Percentiles rank a stretch among this genome's conserved stretches.
Evolutionary conservation across 1,284 basidiomycete genomes (phyloP).

Genomic region (Anthracocystis panici-leucophaei): DNA sequence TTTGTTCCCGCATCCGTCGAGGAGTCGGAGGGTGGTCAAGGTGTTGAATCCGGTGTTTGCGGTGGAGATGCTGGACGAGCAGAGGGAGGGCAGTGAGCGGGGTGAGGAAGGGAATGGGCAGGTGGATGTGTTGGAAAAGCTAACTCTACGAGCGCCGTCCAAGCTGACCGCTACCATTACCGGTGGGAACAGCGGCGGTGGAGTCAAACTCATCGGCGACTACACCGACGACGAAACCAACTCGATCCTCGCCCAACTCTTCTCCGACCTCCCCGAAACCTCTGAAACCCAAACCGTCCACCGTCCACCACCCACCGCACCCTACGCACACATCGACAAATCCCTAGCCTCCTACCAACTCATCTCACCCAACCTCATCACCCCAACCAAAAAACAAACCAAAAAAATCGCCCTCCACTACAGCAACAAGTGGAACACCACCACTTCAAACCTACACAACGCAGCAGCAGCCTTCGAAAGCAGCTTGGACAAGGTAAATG

Average conservation of each 20-base stretch:
- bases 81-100: slow-evolving; percentile 3
- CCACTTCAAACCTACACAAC: neutral
- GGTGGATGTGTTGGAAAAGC: slow-evolving; percentile 12
- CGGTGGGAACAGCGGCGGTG: neutral
- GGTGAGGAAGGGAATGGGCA: slow-evolving; percentile 6
- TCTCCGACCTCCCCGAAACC: slow-evolving; percentile 12
- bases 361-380: slow-evolving; percentile 47
- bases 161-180: slow-evolving; percentile 14
- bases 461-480: slow-evolving; percentile 16
- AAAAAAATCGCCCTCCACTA: slow-evolving; percentile 38
- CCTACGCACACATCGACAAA: neutral
- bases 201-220: slow-evolving; percentile 8
- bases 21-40: slow-evolving; percentile 23
- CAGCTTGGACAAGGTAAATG: slow-evolving; percentile 6
- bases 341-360: slow-evolving; percentile 12
- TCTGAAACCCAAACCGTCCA: too few relatives aligned
- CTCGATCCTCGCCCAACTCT: slow-evolving; percentile 31
- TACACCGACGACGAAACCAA: slow-evolving; percentile 24
- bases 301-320: neutral
- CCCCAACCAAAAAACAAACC: slow-evolving; percentile 37
- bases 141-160: slow-evolving; percentile 20
- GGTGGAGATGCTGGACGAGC: slow-evolving; percentile 13
- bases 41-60: slow-evolving; percentile 39
- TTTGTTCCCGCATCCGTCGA: slow-evolving; percentile 81
- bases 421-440: slow-evolving; percentile 29